These are phyloP conservation scores for Nicotiana paniculata DNA, from an alignment of 257 asterid species.

Conservation along the genomic window DNA sequence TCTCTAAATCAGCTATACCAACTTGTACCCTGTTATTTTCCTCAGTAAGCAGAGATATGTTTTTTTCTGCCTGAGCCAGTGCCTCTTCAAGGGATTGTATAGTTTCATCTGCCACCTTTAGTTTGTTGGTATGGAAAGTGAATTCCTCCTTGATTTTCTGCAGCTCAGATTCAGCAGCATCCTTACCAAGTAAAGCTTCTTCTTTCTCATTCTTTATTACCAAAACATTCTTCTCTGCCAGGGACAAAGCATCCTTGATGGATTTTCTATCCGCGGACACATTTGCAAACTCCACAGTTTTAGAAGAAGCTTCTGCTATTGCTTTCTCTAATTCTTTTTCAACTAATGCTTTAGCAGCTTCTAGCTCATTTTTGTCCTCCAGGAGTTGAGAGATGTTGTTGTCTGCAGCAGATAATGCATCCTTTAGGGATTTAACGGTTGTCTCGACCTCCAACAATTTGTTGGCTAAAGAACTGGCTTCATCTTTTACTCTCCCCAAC, in stretches of 20 bases:
- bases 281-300: slow-evolving; percentile 46
- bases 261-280: slow-evolving; percentile 38
- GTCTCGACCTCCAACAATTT: slow-evolving; percentile 45
- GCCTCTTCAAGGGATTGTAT: slow-evolving; percentile 76
- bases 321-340: slow-evolving; percentile 64
- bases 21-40: slow-evolving; percentile 41
- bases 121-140: slow-evolving; percentile 36
- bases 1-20: slow-evolving; percentile 49
- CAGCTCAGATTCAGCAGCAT: slow-evolving; percentile 47
- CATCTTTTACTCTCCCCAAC: slow-evolving; percentile 50
- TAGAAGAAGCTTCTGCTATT: slow-evolving; percentile 43
- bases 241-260: slow-evolving; percentile 51
- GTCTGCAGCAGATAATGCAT: slow-evolving; percentile 52
- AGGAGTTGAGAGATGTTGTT: slow-evolving; percentile 40
- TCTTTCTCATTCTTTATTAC: slow-evolving; percentile 50
- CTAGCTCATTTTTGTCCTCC: slow-evolving; percentile 66
- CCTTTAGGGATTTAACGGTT: slow-evolving; percentile 43
- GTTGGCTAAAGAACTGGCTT: slow-evolving; percentile 35
- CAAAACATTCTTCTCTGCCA: slow-evolving; percentile 49
- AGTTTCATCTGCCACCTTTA: slow-evolving; percentile 52
- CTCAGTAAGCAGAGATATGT: slow-evolving; percentile 51
- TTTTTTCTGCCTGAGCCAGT: slow-evolving; percentile 51
- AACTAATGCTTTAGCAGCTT: slow-evolving; percentile 42
- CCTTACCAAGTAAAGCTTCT: slow-evolving; percentile 35
- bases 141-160: slow-evolving; percentile 45